Evolutionary conservation across 495 filamentous ascomycete genomes (phyloP).

Genomic region (Annulohypoxylon stygium): DNA sequence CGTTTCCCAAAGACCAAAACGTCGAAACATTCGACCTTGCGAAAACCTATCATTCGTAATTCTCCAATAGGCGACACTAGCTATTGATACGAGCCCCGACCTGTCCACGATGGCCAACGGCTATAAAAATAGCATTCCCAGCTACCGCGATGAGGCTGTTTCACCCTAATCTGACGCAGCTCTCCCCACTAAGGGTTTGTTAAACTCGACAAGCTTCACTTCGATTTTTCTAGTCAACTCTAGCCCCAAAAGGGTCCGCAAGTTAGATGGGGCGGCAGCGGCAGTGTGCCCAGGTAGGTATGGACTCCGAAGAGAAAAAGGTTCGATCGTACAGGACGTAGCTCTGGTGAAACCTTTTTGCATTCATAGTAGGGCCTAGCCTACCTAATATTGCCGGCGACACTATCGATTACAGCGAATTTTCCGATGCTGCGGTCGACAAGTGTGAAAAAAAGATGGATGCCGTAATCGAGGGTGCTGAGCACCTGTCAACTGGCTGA

Average conservation of each 20-base stretch:
- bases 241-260: constrained; percentile 14
- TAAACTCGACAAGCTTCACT: constrained; percentile 17
- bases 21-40: constrained; percentile 18
- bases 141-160: constrained; percentile 31
- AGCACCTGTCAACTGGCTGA: background rate
- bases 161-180: constrained; percentile 32
- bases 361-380: background rate
- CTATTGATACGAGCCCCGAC: constrained; percentile 9
- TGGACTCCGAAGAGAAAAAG: constrained; percentile 21
- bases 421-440: constrained; percentile 8
- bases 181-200: constrained; percentile 25
- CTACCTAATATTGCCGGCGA: background rate
- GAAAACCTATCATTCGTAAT: constrained; percentile 22
- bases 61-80: background rate
- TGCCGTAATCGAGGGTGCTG: constrained; percentile 4
- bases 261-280: constrained; percentile 12
- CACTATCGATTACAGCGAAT: constrained; percentile 14
- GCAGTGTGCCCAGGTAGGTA: constrained; percentile 22
- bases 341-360: constrained; percentile 23
- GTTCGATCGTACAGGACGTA: constrained; percentile 14
- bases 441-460: constrained; percentile 3
- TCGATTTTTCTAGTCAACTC: constrained; percentile 24
- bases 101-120: background rate
- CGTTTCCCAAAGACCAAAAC: constrained; percentile 1
- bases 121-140: constrained; percentile 39